Percentiles rank a stretch among this genome's conserved stretches.
Evolutionary conservation across 371 early-diverging fungal species (phyloP).

Genomic region (Mucor mucedo): DNA sequence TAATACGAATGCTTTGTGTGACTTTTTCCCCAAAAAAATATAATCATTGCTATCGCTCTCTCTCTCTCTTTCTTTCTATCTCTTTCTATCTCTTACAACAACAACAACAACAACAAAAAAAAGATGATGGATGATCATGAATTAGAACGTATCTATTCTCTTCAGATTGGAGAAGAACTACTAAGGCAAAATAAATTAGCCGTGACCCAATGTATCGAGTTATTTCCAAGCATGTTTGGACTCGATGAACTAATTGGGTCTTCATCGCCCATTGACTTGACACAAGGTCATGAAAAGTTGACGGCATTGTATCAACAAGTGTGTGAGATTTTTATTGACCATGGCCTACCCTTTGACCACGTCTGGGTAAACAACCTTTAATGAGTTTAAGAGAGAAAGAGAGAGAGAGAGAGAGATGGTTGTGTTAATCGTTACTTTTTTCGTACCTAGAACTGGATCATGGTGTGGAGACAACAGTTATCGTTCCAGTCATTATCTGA

Average conservation of each 20-base stretch:
- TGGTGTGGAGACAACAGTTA: slow-evolving; percentile 52
- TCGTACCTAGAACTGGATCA: slow-evolving; percentile 41
- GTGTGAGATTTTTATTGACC: slow-evolving; percentile 39
- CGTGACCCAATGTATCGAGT: slow-evolving; percentile 41
- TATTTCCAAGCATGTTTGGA: slow-evolving; percentile 44
- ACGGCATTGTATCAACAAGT: slow-evolving; percentile 42
- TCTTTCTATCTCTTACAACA: background rate
- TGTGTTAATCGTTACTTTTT: background rate
- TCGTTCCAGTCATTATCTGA: slow-evolving; percentile 38
- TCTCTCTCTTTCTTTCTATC: background rate
- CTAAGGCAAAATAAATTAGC: slow-evolving; percentile 37
- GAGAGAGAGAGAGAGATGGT: no score
- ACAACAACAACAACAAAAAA: background rate
- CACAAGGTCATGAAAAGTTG: slow-evolving; percentile 34
- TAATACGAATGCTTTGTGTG: no score
- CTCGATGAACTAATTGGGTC: slow-evolving; percentile 38
- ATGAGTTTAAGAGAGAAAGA: no score
- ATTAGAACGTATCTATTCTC: slow-evolving; percentile 30
- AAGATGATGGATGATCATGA: slow-evolving; percentile 28
- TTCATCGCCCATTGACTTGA: slow-evolving; percentile 21
- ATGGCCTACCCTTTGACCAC: slow-evolving; percentile 47
- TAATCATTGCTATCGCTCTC: no score
- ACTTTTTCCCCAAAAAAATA: no score
- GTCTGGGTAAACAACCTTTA: slow-evolving; percentile 39
- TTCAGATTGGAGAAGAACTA: slow-evolving; percentile 42